Conservation (phyloP, 1,284 basidiomycete species). For the Xerocomus nothofagi region DNA sequence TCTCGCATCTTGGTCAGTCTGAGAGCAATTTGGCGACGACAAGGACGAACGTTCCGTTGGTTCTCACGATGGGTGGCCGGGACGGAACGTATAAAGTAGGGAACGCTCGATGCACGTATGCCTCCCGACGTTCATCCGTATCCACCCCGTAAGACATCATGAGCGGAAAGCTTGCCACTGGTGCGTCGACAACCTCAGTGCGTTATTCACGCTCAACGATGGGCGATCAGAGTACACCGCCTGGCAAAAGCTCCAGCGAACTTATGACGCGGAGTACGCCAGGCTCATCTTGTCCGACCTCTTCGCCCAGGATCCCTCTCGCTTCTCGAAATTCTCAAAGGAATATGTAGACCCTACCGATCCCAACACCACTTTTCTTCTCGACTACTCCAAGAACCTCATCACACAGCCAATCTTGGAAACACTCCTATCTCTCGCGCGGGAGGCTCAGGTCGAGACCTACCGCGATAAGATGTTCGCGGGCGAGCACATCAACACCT, state of each 20-base stretch:
- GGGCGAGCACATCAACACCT: conserved; percentile 98
- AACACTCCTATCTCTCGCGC: conserved; percentile 76
- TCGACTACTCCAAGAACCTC: conserved; percentile 98
- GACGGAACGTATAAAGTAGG: conserved; percentile 15
- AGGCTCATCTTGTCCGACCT: conserved; percentile 88
- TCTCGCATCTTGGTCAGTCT: conserved; percentile 21
- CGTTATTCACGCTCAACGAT: not conserved
- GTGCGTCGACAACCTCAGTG: conserved; percentile 28
- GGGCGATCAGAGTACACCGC: conserved; percentile 71
- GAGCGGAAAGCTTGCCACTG: conserved; percentile 56
- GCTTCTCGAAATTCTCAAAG: conserved; percentile 85
- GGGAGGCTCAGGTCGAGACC: conserved; percentile 85
- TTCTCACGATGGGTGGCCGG: conserved; percentile 26
- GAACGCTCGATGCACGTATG: not conserved
- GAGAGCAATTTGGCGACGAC: conserved; percentile 13
- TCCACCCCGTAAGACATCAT: conserved; percentile 32
- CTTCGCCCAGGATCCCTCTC: conserved; percentile 83
- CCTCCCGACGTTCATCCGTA: conserved; percentile 4
- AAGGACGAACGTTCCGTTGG: not conserved
- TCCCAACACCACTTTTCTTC: conserved; percentile 77
- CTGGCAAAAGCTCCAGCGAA: conserved; percentile 90
- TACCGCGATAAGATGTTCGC: conserved; percentile 92
- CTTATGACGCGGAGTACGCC: conserved; percentile 76
- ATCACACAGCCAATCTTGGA: conserved; percentile 85
- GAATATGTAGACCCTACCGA: conserved; percentile 71